phyloP scores from a whole-genome alignment of 202 grass and related monocot species.

The Zoysia matrella region DNA sequence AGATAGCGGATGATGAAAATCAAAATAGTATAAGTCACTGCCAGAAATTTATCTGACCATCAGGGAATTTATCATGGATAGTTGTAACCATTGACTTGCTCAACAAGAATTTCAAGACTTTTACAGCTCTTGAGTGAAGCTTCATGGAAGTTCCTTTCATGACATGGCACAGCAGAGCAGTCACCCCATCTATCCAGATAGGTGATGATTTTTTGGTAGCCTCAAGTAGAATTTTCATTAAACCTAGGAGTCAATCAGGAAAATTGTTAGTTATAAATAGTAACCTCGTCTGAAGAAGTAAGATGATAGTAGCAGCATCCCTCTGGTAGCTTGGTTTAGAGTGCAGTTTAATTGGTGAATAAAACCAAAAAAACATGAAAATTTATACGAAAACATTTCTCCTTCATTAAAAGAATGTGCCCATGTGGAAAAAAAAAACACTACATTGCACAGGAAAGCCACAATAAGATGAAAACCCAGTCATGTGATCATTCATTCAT shows the following conservation, averaged over 20 bases:
- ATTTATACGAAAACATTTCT: not conserved
- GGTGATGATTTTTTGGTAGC: conserved; percentile 71
- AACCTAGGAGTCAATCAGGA: conserved; percentile 56
- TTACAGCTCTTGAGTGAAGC: conserved; percentile 86
- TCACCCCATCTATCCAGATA: conserved; percentile 57
- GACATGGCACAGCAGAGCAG: conserved; percentile 75
- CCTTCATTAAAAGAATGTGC: not conserved
- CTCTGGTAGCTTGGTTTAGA: not conserved
- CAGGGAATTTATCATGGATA: conserved; percentile 56
- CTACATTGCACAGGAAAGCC: conserved; percentile 6
- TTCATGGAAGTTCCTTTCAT: conserved; percentile 80
- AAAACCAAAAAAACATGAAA: conserved; percentile 12
- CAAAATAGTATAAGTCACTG: not conserved
- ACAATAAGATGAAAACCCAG: no score
- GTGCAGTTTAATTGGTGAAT: not conserved
- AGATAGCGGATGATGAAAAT: not conserved
- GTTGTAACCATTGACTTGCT: conserved; percentile 60
- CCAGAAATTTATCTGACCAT: conserved; percentile 58
- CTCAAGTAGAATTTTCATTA: conserved; percentile 62
- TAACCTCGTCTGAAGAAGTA: not conserved
- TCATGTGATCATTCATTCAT: not conserved
- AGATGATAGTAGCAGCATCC: not conserved
- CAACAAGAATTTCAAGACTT: conserved; percentile 71
- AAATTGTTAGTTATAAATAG: conserved; percentile 36
- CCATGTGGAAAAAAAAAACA: not conserved